Percentiles rank a stretch among this genome's conserved stretches.
Conservation (phyloP, 2,329 filamentous ascomycete genomes). For the Fonsecaea erecta region DNA sequence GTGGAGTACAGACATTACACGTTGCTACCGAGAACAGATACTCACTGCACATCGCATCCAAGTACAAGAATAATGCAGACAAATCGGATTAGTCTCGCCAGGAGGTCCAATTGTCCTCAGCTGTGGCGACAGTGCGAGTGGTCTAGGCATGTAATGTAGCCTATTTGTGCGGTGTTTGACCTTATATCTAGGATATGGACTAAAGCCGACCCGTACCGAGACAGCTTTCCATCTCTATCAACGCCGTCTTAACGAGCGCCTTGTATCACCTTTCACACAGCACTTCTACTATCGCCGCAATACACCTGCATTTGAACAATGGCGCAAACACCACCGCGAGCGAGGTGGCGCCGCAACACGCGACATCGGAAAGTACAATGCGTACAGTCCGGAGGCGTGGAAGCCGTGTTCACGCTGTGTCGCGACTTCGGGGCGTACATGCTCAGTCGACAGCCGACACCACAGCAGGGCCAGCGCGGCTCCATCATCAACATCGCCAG, state of each 20-base stretch:
- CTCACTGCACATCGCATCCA: too few species aligned
- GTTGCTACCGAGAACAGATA: not conserved
- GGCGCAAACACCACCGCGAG: slow-evolving; percentile 81
- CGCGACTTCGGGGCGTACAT: slow-evolving; percentile 80
- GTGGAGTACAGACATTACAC: not conserved
- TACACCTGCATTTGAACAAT: slow-evolving; percentile 82
- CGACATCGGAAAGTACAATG: slow-evolving; percentile 84
- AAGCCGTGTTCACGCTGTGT: slow-evolving; percentile 81
- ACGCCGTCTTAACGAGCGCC: slow-evolving; percentile 90
- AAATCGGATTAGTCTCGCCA: not conserved
- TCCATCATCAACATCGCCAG: slow-evolving; percentile 81
- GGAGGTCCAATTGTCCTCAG: not conserved
- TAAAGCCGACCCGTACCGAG: slow-evolving; percentile 58
- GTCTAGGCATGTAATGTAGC: not conserved
- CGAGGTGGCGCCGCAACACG: slow-evolving; percentile 74
- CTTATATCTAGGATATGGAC: not conserved
- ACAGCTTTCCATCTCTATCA: slow-evolving; percentile 96
- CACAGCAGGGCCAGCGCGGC: slow-evolving; percentile 32
- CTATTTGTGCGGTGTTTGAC: not conserved
- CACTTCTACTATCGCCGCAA: slow-evolving; percentile 95
- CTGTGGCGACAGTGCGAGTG: not conserved
- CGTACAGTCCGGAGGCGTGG: slow-evolving; percentile 76
- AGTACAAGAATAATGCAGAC: too few species aligned
- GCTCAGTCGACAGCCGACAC: slow-evolving; percentile 58
- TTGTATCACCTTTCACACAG: slow-evolving; percentile 82